Evolutionary conservation across 2,329 filamentous ascomycete genomes (phyloP), one percentile per base, ranked within the genome.

Genomic region (Mycosphaerella arachidis): DNA sequence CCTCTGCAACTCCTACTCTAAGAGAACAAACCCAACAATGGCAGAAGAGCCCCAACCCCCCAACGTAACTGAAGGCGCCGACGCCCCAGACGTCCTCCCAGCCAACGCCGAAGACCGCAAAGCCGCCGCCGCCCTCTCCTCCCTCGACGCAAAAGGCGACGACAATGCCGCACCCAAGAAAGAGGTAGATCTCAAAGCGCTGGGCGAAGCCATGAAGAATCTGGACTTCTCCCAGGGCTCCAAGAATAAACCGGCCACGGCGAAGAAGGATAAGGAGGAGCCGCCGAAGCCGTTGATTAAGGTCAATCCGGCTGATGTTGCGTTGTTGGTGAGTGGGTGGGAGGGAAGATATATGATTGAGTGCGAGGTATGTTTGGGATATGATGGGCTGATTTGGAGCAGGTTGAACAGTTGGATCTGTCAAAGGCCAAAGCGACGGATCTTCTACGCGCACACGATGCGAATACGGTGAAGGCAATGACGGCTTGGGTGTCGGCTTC

Each of bases 81-180:
- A 82, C 31, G 78, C 80, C 50, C 83, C 80, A 62, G 83, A 86
- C 63, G 78, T 82, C 63, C 71, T 78, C 18, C 76, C 78, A 6
- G 71, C 74, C 43, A 88, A 86, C 75, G 88, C 88, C 70, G 88
- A 91, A 75, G 88, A 91, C 77, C 86, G 88, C 75, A 91, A 91
- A 75, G 87, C 88, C 50, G 87, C 87, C 45, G 86, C 86, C 6
- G 89, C 89, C 31, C 84, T 92, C 61, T 88, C 87, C 52, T 84
- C 82, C 62, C 85, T 92, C 66, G 88, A 91, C 71, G 79, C 77
- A 59, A 77, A 78, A 57, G 79, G 81, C 52, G 79, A 82, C 31
- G 77, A 80, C 48, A 67, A 69, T 54, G 69, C 72, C 35, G 70
- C 74, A 18, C 70, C 75, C 2, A 81, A 82, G 69, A 82, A 84